Evolutionary conservation across 2,329 filamentous ascomycete species (phyloP).

Genomic region (Ophiostoma ulmi): DNA sequence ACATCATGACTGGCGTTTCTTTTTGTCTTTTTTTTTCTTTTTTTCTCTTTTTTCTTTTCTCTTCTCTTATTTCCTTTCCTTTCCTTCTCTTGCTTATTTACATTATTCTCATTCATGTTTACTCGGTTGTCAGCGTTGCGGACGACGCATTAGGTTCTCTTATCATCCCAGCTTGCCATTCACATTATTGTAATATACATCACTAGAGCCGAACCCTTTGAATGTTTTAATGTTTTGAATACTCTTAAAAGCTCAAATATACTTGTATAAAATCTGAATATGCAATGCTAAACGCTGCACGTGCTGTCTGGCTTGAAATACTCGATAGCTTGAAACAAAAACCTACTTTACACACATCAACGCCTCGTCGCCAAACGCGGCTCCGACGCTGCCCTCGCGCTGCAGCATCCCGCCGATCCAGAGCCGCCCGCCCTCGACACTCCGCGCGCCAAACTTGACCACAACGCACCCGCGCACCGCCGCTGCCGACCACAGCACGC

Average conservation of each 20-base stretch:
- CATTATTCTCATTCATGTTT: background rate
- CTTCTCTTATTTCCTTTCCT: background rate
- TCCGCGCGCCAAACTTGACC: constrained; percentile 81
- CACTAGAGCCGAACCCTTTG: background rate
- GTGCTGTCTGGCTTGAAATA: background rate
- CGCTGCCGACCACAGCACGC: constrained; percentile 77
- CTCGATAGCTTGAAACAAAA: too few species aligned
- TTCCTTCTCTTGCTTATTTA: background rate
- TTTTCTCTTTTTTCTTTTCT: background rate
- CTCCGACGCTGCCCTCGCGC: constrained; percentile 65
- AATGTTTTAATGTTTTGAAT: background rate
- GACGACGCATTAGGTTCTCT: background rate
- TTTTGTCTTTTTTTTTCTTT: background rate
- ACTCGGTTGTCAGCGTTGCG: background rate
- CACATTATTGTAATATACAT: background rate
- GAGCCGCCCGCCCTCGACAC: constrained; percentile 71
- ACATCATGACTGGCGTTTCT: constrained; percentile 5
- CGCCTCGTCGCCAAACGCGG: constrained; percentile 73
- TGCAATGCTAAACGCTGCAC: background rate
- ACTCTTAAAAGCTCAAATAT: background rate
- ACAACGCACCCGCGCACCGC: constrained; percentile 76
- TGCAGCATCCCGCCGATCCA: constrained; percentile 75
- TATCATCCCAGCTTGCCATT: background rate
- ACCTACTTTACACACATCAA: constrained; percentile 63
- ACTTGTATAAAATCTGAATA: background rate